Percentiles rank a stretch among this genome's conserved stretches.
Evolutionary conservation across 169 alveolate genomes (phyloP).

Genomic region (Eimeria falciformis): DNA sequence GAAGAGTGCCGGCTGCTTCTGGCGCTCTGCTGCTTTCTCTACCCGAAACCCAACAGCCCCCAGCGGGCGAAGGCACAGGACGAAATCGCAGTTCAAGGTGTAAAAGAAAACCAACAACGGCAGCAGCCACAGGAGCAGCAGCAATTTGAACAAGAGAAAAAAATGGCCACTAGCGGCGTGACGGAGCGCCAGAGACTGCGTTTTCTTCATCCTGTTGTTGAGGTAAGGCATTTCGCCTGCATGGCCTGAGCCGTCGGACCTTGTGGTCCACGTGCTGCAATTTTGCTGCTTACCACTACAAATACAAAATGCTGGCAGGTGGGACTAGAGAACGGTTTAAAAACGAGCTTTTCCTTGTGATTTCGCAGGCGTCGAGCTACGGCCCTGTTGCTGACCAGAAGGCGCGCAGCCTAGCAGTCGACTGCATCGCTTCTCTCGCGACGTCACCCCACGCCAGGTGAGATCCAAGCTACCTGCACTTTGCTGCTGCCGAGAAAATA

Average conservation of each 20-base stretch:
- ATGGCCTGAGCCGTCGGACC: background rate
- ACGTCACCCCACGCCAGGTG: conserved; percentile 43
- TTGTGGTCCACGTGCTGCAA: background rate
- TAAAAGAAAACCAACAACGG: background rate
- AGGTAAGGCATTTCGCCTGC: background rate
- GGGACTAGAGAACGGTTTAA: too few species aligned
- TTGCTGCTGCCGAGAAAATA: too few species aligned
- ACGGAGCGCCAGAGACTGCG: conserved; percentile 42
- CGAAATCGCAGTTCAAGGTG: conserved; percentile 40
- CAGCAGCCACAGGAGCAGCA: background rate
- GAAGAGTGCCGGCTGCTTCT: conserved; percentile 46
- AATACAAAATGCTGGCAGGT: background rate
- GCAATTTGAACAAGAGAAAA: background rate
- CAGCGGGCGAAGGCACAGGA: conserved; percentile 4
- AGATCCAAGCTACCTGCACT: background rate
- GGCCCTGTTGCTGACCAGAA: conserved; percentile 6
- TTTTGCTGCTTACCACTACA: background rate
- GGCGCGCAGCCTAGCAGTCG: conserved; percentile 48
- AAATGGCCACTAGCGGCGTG: too few species aligned
- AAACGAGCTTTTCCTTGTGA: background rate
- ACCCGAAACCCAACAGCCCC: conserved; percentile 24
- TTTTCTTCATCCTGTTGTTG: conserved; percentile 29
- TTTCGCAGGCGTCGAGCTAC: conserved; percentile 16
- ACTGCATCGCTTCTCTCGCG: conserved; percentile 21
- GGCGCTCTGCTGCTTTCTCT: conserved; percentile 42